These are phyloP conservation scores for Phoma sp. DNA, from an alignment of 2,329 filamentous ascomycete species.

Conservation along the genomic window DNA sequence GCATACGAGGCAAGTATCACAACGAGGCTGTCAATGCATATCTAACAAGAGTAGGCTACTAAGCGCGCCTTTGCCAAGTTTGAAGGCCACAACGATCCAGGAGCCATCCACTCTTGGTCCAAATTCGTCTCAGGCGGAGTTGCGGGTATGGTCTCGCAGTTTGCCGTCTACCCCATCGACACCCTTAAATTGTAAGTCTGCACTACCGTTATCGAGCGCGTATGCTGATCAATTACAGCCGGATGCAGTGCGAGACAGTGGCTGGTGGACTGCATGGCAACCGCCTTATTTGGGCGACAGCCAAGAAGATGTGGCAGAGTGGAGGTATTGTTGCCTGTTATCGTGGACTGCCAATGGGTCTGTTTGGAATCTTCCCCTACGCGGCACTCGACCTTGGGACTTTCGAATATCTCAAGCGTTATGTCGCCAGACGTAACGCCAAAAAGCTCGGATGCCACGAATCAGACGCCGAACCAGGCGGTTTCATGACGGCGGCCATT, in stretches of 20 bases:
- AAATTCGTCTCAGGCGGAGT: slow-evolving; percentile 91
- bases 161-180: slow-evolving; percentile 93
- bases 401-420: slow-evolving; percentile 88
- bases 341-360: slow-evolving; percentile 89
- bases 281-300: slow-evolving; percentile 80
- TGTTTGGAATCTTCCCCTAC: slow-evolving; percentile 97
- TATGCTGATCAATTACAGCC: slow-evolving; percentile 47
- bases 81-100: slow-evolving; percentile 86
- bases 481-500: slow-evolving; percentile 84
- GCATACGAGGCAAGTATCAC: slow-evolving; percentile 75
- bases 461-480: slow-evolving; percentile 76
- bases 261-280: slow-evolving; percentile 84
- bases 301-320: slow-evolving; percentile 81
- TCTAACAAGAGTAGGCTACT: slow-evolving; percentile 64
- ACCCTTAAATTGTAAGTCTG: slow-evolving; percentile 72
- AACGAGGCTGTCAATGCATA: not conserved
- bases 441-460: slow-evolving; percentile 75
- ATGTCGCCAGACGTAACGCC: slow-evolving; percentile 73
- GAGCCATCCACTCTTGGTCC: slow-evolving; percentile 78
- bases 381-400: slow-evolving; percentile 95
- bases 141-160: slow-evolving; percentile 91
- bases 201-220: not conserved
- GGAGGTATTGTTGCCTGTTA: slow-evolving; percentile 81
- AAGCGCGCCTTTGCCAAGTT: slow-evolving; percentile 85
- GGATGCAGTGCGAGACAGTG: slow-evolving; percentile 94